These are phyloP conservation scores for Ceratobasidium sp. DNA, from an alignment of 1,284 basidiomycete species.

Conservation along the genomic window DNA sequence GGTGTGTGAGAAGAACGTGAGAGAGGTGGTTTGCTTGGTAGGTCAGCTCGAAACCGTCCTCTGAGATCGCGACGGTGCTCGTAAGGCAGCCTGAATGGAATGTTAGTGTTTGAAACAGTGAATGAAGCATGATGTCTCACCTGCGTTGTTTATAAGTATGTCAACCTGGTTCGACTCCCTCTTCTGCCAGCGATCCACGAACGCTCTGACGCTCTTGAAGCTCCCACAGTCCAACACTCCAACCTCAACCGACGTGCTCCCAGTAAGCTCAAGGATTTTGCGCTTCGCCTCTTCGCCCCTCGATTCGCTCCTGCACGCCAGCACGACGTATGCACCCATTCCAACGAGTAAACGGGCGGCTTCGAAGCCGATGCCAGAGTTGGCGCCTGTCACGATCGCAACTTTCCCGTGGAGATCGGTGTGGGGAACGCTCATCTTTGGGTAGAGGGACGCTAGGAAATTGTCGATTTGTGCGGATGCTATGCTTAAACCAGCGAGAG, in stretches of 20 bases:
- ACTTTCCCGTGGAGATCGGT: conserved; percentile 42
- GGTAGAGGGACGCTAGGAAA: conserved; percentile 37
- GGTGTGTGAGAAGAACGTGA: conserved; percentile 29
- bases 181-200: conserved; percentile 40
- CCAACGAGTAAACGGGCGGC: conserved; percentile 38
- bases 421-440: conserved; percentile 25
- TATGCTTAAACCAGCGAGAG: not conserved
- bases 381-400: conserved; percentile 43
- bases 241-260: conserved; percentile 29
- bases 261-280: conserved; percentile 39
- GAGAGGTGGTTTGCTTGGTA: conserved; percentile 43
- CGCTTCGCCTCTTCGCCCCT: conserved; percentile 40
- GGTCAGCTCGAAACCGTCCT: conserved; percentile 40
- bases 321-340: conserved; percentile 43
- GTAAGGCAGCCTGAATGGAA: conserved; percentile 4
- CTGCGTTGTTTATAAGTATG: conserved; percentile 45
- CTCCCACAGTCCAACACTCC: conserved; percentile 34
- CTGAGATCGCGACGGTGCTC: conserved; percentile 20
- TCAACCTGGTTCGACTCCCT: conserved; percentile 34
- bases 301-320: conserved; percentile 37
- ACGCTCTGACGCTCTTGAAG: conserved; percentile 38
- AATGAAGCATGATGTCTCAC: conserved; percentile 10
- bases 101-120: not conserved
- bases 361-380: conserved; percentile 46
- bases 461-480: conserved; percentile 19